phyloP scores from a whole-genome alignment of 495 filamentous ascomycete species.

The Usnea hakonensis region DNA sequence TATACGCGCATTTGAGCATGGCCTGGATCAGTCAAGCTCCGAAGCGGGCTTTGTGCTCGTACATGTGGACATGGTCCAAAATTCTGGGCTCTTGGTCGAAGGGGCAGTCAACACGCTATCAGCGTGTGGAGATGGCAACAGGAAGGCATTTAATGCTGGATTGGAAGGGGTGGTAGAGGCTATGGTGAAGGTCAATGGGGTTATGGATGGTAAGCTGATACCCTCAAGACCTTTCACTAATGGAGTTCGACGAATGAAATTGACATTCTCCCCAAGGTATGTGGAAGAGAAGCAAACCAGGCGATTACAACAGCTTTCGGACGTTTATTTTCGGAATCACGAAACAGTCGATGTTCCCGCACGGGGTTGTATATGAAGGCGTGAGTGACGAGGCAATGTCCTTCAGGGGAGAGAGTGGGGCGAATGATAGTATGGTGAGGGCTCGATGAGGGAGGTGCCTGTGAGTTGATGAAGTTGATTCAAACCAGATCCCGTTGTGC shows the following conservation, averaged over 20 bases:
- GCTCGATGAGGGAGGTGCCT: not conserved
- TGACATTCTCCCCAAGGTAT: slow-evolving; percentile 45
- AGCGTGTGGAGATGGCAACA: slow-evolving; percentile 40
- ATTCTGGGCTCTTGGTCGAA: slow-evolving; percentile 62
- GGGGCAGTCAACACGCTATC: slow-evolving; percentile 59
- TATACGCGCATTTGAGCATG: slow-evolving; percentile 81
- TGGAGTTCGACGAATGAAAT: not conserved
- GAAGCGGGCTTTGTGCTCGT: slow-evolving; percentile 86
- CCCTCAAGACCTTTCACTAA: not conserved
- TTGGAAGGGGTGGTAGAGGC: slow-evolving; percentile 52
- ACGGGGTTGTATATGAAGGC: slow-evolving; percentile 81
- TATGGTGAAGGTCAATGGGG: slow-evolving; percentile 62
- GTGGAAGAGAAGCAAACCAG: slow-evolving; percentile 77
- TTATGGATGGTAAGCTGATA: slow-evolving; percentile 61
- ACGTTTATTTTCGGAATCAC: slow-evolving; percentile 94
- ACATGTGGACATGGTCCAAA: slow-evolving; percentile 76
- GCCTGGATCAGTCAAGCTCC: slow-evolving; percentile 75
- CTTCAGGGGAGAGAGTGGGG: slow-evolving; percentile 83
- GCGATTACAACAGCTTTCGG: slow-evolving; percentile 72
- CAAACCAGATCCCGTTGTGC: slow-evolving; percentile 64
- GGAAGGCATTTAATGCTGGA: slow-evolving; percentile 54
- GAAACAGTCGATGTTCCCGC: slow-evolving; percentile 82
- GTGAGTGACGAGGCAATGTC: slow-evolving; percentile 60
- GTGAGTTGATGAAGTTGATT: slow-evolving; percentile 5
- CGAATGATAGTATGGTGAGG: slow-evolving; percentile 74